A percentile compares a stretch with the other conserved stretches of the same genome.
These are phyloP conservation scores for Crithidia sp. DNA, from an alignment of 208 protist species.

Conservation along the genomic window DNA sequence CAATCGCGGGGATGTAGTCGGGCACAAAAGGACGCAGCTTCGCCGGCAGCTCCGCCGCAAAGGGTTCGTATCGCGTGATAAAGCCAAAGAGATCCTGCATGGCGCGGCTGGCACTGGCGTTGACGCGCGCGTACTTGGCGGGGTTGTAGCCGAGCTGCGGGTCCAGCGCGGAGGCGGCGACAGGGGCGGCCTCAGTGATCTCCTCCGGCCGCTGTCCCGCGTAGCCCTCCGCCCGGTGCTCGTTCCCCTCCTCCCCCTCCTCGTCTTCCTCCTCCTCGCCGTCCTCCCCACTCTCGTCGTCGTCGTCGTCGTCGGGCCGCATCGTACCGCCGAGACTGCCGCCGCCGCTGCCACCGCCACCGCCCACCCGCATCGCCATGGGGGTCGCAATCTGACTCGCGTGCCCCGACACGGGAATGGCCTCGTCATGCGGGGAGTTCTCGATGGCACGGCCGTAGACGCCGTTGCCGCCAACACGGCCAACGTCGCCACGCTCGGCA, in stretches of 20 bases:
- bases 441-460: conserved; percentile 38
- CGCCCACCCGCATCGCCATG: conserved; percentile 21
- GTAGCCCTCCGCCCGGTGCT: conserved; percentile 52
- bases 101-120: conserved; percentile 88
- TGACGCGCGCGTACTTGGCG: conserved; percentile 82
- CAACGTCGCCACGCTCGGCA: conserved; percentile 16
- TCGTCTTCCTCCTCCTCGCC: conserved; percentile 42
- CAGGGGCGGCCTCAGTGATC: conserved; percentile 37
- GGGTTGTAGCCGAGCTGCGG: conserved; percentile 79
- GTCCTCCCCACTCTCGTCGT: conserved; percentile 41
- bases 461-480: conserved; percentile 15
- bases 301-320: conserved; percentile 32
- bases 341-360: background rate
- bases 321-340: background rate
- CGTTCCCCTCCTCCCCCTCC: conserved; percentile 33
- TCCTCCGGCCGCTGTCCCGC: conserved; percentile 69
- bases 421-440: conserved; percentile 77
- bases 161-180: background rate
- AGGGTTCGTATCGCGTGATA: conserved; percentile 95
- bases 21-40: conserved; percentile 97
- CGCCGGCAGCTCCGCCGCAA: conserved; percentile 94
- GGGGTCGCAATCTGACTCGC: conserved; percentile 36
- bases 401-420: conserved; percentile 39
- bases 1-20: conserved; percentile 97
- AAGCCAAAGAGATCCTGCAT: conserved; percentile 97